Conservation (phyloP, 768 basidiomycete species). For the Kwoniella dejecticola region DNA sequence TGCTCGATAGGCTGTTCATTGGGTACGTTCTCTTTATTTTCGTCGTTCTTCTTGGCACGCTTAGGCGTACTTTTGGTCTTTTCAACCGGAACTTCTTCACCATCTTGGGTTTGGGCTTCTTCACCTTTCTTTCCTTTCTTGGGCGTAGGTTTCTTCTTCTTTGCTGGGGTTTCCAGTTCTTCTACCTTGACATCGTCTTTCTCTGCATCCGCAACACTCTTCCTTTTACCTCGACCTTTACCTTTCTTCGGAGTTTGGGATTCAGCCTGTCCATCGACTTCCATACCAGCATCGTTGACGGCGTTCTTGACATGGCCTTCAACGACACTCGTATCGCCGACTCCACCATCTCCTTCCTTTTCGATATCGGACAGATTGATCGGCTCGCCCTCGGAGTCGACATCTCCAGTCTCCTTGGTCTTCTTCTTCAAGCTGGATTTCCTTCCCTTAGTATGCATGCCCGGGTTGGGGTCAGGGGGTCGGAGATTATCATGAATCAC, state of each 20-base stretch:
- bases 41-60: constrained; percentile 11
- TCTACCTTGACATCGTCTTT: background rate
- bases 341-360: constrained; percentile 48
- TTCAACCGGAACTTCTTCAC: constrained; percentile 1
- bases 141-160: constrained; percentile 3
- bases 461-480: constrained; percentile 58
- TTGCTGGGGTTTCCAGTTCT: constrained; percentile 3
- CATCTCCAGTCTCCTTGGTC: constrained; percentile 43
- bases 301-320: constrained; percentile 22
- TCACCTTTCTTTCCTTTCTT: constrained; percentile 10
- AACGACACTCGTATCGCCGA: constrained; percentile 40
- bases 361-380: constrained; percentile 42
- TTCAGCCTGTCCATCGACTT: constrained; percentile 24
- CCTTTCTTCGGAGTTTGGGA: constrained; percentile 1
- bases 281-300: constrained; percentile 21
- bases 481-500: constrained; percentile 63
- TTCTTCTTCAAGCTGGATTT: constrained; percentile 57
- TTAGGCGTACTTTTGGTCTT: constrained; percentile 1
- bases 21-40: constrained; percentile 20
- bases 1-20: constrained; percentile 1
- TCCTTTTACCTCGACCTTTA: constrained; percentile 13
- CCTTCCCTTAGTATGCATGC: constrained; percentile 59
- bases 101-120: background rate
- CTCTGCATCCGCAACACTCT: constrained; percentile 10
- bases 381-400: constrained; percentile 47